These are phyloP conservation scores for Eutrema yunnanense DNA, from an alignment of 345 rosid species.

Conservation along the genomic window DNA sequence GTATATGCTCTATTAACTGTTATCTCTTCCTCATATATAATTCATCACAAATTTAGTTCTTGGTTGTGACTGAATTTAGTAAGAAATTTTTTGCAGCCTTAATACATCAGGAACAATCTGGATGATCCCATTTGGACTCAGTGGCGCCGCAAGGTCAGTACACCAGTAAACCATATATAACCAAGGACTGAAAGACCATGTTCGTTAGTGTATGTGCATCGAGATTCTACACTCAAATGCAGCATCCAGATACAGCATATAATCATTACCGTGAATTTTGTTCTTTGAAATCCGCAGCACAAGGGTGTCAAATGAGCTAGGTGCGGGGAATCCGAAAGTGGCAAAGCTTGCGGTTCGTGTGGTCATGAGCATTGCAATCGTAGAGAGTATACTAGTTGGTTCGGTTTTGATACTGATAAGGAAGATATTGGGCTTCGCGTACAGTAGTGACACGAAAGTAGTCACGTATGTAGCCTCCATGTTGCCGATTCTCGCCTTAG, in stretches of 20 bases:
- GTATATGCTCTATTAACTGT: background rate
- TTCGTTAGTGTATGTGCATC: background rate
- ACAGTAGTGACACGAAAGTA: constrained; percentile 34
- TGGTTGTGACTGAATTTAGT: background rate
- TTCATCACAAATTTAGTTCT: background rate
- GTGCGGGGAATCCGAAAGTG: constrained; percentile 38
- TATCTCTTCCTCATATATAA: background rate
- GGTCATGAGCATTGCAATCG: constrained; percentile 36
- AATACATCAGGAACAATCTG: constrained; percentile 63
- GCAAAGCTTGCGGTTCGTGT: constrained; percentile 44
- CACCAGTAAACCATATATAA: background rate
- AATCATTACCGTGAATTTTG: background rate
- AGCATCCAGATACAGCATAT: background rate
- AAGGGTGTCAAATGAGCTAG: constrained; percentile 63
- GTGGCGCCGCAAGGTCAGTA: constrained; percentile 56
- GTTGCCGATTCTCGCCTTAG: constrained; percentile 31
- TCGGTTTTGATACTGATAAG: constrained; percentile 33
- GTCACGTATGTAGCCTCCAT: constrained; percentile 32
- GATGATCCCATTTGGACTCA: constrained; percentile 64
- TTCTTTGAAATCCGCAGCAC: constrained; percentile 25
- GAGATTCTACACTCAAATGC: background rate
- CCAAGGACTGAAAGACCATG: background rate
- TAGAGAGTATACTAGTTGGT: constrained; percentile 43
- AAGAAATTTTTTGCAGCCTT: constrained; percentile 35
- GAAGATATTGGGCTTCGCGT: constrained; percentile 39